Evolutionary conservation across 108 stramenopile species (phyloP).

Genomic region (Skeletonema grethae): DNA sequence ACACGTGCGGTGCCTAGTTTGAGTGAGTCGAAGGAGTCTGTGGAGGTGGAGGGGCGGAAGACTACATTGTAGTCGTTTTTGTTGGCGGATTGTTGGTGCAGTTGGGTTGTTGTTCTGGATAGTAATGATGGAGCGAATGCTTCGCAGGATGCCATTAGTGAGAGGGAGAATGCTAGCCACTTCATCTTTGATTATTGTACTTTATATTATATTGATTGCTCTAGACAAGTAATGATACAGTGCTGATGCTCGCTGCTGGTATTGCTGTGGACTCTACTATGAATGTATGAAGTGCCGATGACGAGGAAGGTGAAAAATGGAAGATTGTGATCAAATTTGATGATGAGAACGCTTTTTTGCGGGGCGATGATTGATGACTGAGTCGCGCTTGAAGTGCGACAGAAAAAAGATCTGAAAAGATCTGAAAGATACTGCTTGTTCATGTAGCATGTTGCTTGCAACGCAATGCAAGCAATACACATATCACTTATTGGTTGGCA

Average conservation of each 20-base stretch:
- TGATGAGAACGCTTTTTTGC: not conserved
- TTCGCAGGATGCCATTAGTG: not conserved
- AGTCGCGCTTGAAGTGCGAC: not conserved
- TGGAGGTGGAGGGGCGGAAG: conserved; percentile 55
- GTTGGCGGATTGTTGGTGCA: not conserved
- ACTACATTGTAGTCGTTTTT: conserved; percentile 57
- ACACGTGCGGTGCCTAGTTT: conserved; percentile 76
- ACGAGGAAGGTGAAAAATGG: not conserved
- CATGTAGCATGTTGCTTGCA: too few species aligned
- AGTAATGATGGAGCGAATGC: not conserved
- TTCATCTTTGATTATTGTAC: not conserved
- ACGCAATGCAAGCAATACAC: too few species aligned
- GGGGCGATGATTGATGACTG: too few species aligned
- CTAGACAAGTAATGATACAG: too few species aligned
- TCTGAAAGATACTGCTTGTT: not conserved
- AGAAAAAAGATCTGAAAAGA: not conserved
- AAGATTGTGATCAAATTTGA: too few species aligned
- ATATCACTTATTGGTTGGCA: not conserved
- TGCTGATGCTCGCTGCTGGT: too few species aligned
- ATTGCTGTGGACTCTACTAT: too few species aligned
- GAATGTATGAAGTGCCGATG: not conserved
- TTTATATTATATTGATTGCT: too few species aligned
- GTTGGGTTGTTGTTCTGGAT: not conserved
- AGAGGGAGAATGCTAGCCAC: not conserved
- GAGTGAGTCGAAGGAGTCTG: conserved; percentile 65